These are phyloP conservation scores for Diaporthe vaccinii DNA, from an alignment of 2,329 filamentous ascomycete genomes.

Conservation along the genomic window DNA sequence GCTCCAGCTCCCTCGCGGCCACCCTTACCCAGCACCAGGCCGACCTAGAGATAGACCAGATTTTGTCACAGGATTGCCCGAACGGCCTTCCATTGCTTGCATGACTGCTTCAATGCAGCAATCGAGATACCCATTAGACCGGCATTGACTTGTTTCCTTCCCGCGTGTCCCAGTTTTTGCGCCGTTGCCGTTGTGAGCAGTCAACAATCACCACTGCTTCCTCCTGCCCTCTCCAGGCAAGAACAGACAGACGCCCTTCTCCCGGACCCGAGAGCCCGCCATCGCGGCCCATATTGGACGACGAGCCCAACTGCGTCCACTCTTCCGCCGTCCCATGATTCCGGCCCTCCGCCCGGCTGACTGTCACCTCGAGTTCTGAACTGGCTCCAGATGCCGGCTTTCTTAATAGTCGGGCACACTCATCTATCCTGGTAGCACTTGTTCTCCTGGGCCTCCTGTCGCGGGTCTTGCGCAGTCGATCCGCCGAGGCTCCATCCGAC, in stretches of 20 bases:
- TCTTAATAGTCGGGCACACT: neutral
- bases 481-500: constrained; percentile 6
- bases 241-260: neutral
- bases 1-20: constrained; percentile 13
- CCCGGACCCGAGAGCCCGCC: neutral
- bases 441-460: constrained; percentile 4
- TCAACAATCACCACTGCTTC: constrained; percentile 18
- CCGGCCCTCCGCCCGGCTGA: constrained; percentile 8
- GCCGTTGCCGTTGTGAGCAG: constrained; percentile 25
- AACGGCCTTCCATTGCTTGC: constrained; percentile 27
- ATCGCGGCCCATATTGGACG: neutral
- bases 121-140: constrained; percentile 31
- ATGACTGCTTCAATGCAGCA: constrained; percentile 28
- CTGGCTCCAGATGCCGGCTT: constrained; percentile 33
- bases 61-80: constrained; percentile 30
- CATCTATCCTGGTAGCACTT: neutral
- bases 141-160: constrained; percentile 31
- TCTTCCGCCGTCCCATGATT: constrained; percentile 12
- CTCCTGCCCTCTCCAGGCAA: neutral
- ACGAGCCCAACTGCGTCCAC: constrained; percentile 10
- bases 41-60: constrained; percentile 32
- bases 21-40: neutral
- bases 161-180: constrained; percentile 6
- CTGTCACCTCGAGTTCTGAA: constrained; percentile 4
- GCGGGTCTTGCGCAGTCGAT: constrained; percentile 8